Evolutionary conservation across 2,329 filamentous ascomycete species (phyloP).

Genomic region (Kalmusia sp.): DNA sequence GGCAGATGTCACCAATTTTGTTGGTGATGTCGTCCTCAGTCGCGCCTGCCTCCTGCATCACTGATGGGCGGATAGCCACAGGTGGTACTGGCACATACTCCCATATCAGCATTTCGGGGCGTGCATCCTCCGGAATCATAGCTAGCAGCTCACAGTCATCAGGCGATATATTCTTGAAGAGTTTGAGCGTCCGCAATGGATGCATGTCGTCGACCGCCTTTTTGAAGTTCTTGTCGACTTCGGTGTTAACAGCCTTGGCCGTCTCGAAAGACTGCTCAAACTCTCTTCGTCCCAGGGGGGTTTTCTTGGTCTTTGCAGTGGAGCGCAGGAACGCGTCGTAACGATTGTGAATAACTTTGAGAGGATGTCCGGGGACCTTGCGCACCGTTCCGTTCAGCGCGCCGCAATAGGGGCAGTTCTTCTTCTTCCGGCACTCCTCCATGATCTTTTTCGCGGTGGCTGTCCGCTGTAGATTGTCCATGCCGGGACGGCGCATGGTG

Average conservation of each 20-base stretch:
- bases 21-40: conserved; percentile 97
- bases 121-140: conserved; percentile 82
- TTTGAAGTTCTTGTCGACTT: conserved; percentile 87
- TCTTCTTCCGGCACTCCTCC: conserved; percentile 86
- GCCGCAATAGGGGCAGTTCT: conserved; percentile 80
- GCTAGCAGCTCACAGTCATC: conserved; percentile 91
- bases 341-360: conserved; percentile 94
- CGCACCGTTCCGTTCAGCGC: conserved; percentile 89
- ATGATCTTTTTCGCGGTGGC: conserved; percentile 87
- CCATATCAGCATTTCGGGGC: conserved; percentile 98
- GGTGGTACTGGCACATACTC: conserved; percentile 93
- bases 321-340: conserved; percentile 89
- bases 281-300: conserved; percentile 79
- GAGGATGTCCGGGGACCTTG: conserved; percentile 79
- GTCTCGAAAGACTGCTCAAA: conserved; percentile 88
- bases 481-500: conserved; percentile 77
- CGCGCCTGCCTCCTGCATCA: conserved; percentile 89
- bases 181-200: conserved; percentile 83
- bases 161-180: conserved; percentile 87
- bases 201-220: conserved; percentile 96
- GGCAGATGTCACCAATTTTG: conserved; percentile 95
- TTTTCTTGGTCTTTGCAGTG: conserved; percentile 81
- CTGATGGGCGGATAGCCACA: conserved; percentile 91
- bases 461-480: conserved; percentile 87
- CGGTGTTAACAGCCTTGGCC: conserved; percentile 77